Evolutionary conservation across 768 basidiomycete genomes (phyloP).

Genomic region (Daedaleopsis nitida): DNA sequence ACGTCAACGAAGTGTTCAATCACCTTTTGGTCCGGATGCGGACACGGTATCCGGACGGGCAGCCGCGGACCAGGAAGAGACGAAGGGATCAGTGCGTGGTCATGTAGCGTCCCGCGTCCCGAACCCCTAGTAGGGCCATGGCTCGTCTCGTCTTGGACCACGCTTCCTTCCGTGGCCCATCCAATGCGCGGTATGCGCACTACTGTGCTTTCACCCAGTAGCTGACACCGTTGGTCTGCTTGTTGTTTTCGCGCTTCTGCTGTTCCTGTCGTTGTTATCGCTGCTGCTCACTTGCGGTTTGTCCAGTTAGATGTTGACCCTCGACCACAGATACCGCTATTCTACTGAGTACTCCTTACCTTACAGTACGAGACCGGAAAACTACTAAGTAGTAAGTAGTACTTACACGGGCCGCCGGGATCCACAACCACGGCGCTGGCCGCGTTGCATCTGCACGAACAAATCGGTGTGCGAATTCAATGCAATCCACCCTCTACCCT

Average conservation of each 20-base stretch:
- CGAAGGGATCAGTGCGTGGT: slow-evolving; percentile 37
- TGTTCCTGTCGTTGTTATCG: neutral
- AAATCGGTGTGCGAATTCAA: neutral
- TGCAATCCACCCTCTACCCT: neutral
- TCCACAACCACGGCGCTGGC: neutral
- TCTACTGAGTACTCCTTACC: neutral
- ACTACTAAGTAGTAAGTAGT: neutral
- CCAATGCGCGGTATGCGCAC: neutral
- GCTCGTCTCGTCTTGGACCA: neutral
- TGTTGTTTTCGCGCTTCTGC: slow-evolving; percentile 22
- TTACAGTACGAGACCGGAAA: neutral
- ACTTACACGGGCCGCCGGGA: too few species aligned
- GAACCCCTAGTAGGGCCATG: neutral
- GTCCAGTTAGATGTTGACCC: neutral
- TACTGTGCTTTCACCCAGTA: neutral
- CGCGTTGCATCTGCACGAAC: neutral
- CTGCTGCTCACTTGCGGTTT: neutral
- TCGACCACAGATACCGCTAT: neutral
- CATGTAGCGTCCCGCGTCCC: slow-evolving; percentile 33
- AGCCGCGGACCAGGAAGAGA: slow-evolving; percentile 31
- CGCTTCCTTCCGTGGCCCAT: neutral
- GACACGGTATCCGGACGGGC: slow-evolving; percentile 55
- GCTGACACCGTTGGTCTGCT: neutral
- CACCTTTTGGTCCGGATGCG: slow-evolving; percentile 79
- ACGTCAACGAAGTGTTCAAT: slow-evolving; percentile 77